phyloP scores from a whole-genome alignment of 371 early-diverging fungal genomes.

The Capillidium rhysosporum region DNA sequence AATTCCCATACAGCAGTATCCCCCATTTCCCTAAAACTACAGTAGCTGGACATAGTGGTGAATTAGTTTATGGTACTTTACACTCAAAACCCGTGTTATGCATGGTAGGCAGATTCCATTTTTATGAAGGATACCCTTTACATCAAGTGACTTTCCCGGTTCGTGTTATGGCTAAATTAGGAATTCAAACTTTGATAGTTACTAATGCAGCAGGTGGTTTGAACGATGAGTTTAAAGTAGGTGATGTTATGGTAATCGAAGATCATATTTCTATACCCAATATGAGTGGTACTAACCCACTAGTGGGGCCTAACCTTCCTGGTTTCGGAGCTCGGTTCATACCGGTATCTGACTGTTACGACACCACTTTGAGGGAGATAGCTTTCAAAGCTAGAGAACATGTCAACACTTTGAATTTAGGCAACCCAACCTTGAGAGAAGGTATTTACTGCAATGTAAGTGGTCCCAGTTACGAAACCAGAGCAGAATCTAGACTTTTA shows the following conservation, averaged over 20 bases:
- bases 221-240: conserved; percentile 56
- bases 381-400: conserved; percentile 36
- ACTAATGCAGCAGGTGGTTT: conserved; percentile 90
- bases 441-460: conserved; percentile 75
- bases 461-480: conserved; percentile 81
- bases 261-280: conserved; percentile 81
- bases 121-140: conserved; percentile 65
- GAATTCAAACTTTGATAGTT: conserved; percentile 55
- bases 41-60: conserved; percentile 79
- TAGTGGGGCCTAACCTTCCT: conserved; percentile 68
- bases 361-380: conserved; percentile 49
- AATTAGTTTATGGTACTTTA: conserved; percentile 75
- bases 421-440: conserved; percentile 29
- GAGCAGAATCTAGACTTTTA: conserved; percentile 72
- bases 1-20: conserved; percentile 57
- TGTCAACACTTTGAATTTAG: neutral
- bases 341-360: conserved; percentile 75
- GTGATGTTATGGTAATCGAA: conserved; percentile 70
- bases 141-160: conserved; percentile 69
- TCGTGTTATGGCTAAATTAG: conserved; percentile 68
- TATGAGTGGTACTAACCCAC: conserved; percentile 55
- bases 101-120: conserved; percentile 79
- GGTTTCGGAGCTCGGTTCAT: conserved; percentile 86
- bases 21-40: conserved; percentile 74
- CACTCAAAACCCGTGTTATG: conserved; percentile 53